Evolutionary conservation across 2,329 filamentous ascomycete genomes (phyloP).

Genomic region (Aspergillus sp.): DNA sequence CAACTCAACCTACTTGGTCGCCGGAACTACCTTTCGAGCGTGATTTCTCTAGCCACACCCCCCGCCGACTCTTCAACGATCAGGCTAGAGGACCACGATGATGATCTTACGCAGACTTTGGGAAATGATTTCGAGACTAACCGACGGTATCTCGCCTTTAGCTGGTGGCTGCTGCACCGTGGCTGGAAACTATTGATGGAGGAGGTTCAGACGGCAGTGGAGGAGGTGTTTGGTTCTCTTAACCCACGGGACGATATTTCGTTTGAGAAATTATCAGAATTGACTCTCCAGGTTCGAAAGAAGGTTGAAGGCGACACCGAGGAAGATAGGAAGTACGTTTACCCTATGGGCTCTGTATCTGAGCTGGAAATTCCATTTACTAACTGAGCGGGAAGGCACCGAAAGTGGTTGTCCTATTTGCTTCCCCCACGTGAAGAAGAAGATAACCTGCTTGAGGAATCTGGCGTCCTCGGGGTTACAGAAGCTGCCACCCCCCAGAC

Average conservation of each 20-base stretch:
- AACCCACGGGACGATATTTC: constrained; percentile 87
- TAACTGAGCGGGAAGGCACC: constrained; percentile 40
- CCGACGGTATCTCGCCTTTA: constrained; percentile 89
- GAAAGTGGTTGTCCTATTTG: constrained; percentile 79
- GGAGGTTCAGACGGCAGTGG: constrained; percentile 80
- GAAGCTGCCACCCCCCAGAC: constrained; percentile 39
- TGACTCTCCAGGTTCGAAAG: constrained; percentile 80
- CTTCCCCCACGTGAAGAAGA: constrained; percentile 79
- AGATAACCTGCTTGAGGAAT: constrained; percentile 79
- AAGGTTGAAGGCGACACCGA: constrained; percentile 75
- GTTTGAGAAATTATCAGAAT: constrained; percentile 73
- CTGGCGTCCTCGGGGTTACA: constrained; percentile 62
- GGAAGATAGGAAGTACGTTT: constrained; percentile 56
- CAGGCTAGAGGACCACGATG: constrained; percentile 87
- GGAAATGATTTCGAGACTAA: constrained; percentile 97
- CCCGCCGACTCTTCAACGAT: constrained; percentile 71
- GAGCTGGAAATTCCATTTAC: constrained; percentile 22
- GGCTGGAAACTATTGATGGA: constrained; percentile 82
- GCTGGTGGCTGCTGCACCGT: constrained; percentile 94
- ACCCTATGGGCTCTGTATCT: too few species aligned
- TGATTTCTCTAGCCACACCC: constrained; percentile 83
- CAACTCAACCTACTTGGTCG: constrained; percentile 96
- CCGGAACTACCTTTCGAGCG: constrained; percentile 91
- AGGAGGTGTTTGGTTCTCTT: constrained; percentile 82
- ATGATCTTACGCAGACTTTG: constrained; percentile 81